These are phyloP conservation scores for Suillus discolor DNA, from an alignment of 768 basidiomycete species.

Conservation along the genomic window DNA sequence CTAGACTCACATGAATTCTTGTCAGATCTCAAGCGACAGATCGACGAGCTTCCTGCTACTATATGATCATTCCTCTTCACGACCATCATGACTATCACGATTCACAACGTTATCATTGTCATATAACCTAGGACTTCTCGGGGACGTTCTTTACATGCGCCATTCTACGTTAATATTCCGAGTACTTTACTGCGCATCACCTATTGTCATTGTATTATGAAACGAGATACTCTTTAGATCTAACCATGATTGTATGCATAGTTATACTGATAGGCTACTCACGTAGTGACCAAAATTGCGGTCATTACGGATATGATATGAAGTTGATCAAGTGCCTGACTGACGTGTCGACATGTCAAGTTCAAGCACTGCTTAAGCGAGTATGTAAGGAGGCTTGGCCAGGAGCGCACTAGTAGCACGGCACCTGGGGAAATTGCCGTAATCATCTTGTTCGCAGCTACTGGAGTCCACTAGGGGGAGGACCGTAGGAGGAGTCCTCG, in stretches of 20 bases:
- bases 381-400: background rate
- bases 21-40: conserved; percentile 52
- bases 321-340: too few species aligned
- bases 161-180: background rate
- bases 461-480: too few species aligned
- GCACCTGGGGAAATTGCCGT: background rate
- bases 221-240: background rate
- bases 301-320: too few species aligned
- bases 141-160: background rate
- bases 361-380: too few species aligned
- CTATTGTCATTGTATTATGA: background rate
- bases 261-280: background rate
- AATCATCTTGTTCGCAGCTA: background rate
- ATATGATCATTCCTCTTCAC: conserved; percentile 29
- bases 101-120: too few species aligned
- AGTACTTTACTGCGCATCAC: background rate
- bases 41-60: conserved; percentile 54
- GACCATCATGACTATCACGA: conserved; percentile 5
- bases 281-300: background rate
- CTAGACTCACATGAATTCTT: conserved; percentile 63
- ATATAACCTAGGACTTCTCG: background rate
- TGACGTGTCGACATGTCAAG: too few species aligned
- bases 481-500: too few species aligned
- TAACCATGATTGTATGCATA: too few species aligned
- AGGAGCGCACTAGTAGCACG: too few species aligned